Evolutionary conservation across 345 rosid species (phyloP).

Genomic region (Balakata baccata): DNA sequence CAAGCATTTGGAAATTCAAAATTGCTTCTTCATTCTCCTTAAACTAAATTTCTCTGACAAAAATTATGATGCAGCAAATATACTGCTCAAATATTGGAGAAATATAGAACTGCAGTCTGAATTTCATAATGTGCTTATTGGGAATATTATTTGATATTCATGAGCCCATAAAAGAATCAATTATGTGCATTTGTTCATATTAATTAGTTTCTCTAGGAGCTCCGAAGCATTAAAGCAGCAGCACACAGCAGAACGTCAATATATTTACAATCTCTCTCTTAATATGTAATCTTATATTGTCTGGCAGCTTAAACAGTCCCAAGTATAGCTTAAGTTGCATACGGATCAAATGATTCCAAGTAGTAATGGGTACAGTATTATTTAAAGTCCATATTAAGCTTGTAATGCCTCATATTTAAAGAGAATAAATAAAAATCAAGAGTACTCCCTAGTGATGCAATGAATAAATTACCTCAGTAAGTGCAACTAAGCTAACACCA

Average conservation of each 20-base stretch:
- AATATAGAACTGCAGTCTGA: neutral
- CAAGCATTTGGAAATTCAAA: neutral
- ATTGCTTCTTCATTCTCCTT: neutral
- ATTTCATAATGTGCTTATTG: neutral
- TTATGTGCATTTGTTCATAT: neutral
- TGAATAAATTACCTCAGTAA: constrained; percentile 66
- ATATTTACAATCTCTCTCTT: neutral
- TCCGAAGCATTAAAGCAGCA: neutral
- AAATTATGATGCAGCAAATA: neutral
- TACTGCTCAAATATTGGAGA: neutral
- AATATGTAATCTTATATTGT: neutral
- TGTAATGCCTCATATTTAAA: constrained; percentile 65
- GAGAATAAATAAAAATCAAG: constrained; percentile 19
- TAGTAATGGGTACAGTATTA: too few species aligned
- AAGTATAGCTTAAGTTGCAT: neutral
- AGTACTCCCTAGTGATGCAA: constrained; percentile 9
- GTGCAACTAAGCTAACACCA: constrained; percentile 80
- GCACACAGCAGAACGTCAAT: neutral
- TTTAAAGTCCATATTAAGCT: too few species aligned
- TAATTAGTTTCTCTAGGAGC: constrained; percentile 4
- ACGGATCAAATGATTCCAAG: too few species aligned
- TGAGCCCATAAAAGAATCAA: neutral
- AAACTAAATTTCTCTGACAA: neutral
- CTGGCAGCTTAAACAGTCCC: neutral
- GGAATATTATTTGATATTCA: too few species aligned